These are phyloP conservation scores for Starmerella potacharoeniae DNA, from an alignment of 805 yeast species.

Conservation along the genomic window DNA sequence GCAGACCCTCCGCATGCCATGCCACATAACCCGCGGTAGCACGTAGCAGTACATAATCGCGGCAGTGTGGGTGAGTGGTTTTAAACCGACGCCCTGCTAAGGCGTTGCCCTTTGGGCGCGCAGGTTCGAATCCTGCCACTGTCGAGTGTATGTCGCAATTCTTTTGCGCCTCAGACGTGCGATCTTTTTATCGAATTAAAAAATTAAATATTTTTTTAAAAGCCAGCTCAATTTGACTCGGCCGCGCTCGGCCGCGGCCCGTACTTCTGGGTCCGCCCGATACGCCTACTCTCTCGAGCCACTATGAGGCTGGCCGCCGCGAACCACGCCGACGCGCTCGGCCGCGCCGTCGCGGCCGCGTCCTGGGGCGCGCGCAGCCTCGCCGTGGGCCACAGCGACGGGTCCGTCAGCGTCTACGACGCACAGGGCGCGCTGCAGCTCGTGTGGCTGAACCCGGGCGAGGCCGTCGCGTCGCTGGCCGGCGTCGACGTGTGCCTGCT, in stretches of 20 bases:
- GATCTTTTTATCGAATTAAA: too few species aligned
- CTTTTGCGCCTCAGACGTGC: not conserved
- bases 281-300: not conserved
- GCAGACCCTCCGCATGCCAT: too few species aligned
- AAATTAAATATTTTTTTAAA: too few species aligned
- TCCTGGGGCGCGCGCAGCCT: not conserved
- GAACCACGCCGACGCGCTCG: not conserved
- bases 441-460: conserved; percentile 4
- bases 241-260: not conserved
- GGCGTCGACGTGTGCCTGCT: not conserved
- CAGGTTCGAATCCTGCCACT: conserved; percentile 24
- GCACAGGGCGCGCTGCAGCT: not conserved
- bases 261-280: not conserved
- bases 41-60: not conserved
- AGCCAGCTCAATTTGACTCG: too few species aligned
- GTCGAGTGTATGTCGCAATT: conserved; percentile 11
- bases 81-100: conserved; percentile 24
- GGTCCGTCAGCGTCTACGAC: not conserved
- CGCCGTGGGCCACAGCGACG: conserved; percentile 3
- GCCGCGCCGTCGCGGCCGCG: not conserved
- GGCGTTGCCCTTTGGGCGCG: conserved; percentile 25
- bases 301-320: conserved; percentile 1
- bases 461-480: not conserved
- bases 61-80: conserved; percentile 24
- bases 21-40: not conserved